Conservation (phyloP, 2,329 filamentous ascomycete genomes). For the Talaromyces islandicus region DNA sequence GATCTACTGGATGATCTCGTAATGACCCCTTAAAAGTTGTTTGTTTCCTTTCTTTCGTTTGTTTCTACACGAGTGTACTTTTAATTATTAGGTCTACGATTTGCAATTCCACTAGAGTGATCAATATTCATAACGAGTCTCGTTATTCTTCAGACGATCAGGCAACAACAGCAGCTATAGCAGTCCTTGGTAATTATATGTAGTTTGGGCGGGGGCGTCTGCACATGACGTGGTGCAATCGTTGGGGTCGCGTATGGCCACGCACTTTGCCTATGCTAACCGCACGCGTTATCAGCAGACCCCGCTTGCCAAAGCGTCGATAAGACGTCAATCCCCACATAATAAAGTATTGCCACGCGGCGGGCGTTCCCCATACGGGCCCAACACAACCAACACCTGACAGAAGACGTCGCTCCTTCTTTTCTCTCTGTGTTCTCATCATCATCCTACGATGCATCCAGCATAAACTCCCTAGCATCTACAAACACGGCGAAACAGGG, state of each 20-base stretch:
- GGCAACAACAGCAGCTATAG: background rate
- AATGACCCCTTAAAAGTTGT: background rate
- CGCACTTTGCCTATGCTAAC: conserved; percentile 1
- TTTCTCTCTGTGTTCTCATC: background rate
- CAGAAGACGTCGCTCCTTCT: background rate
- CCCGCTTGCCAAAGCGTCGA: background rate
- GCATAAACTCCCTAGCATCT: background rate
- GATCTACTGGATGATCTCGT: background rate
- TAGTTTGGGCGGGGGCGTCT: background rate
- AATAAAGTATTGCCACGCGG: background rate
- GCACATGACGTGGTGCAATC: conserved; percentile 2
- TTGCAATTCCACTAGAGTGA: background rate
- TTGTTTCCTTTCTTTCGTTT: background rate
- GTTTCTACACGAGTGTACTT: background rate
- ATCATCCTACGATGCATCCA: background rate
- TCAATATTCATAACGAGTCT: background rate
- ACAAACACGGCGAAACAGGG: background rate
- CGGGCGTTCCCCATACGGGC: background rate
- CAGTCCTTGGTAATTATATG: background rate
- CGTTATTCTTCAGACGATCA: too few relatives aligned
- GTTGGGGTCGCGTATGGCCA: background rate
- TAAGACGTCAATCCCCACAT: background rate
- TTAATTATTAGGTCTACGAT: background rate
- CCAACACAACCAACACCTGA: background rate
- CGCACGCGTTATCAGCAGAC: background rate